Evolutionary conservation across 768 basidiomycete species (phyloP), one percentile per base, ranked within the genome.

Genomic region (Trametes meyenii): DNA sequence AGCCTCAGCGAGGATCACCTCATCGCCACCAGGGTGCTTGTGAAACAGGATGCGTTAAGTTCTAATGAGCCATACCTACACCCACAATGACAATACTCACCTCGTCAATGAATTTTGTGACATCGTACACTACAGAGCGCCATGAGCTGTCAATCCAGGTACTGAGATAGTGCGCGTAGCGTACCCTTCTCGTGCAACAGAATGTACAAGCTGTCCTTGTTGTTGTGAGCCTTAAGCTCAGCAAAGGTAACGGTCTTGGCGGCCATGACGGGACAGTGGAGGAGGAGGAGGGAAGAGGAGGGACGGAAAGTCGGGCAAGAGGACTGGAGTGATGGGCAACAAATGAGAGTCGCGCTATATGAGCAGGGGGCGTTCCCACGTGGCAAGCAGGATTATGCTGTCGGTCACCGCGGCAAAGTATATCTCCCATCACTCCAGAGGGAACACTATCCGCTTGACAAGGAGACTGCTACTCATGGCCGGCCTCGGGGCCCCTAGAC

Each of bases 21-120:
- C 97, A 79, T 98, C 97, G 65, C 97, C 97, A 74, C 96, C 96
- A 23, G 95, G 96, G 72, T 97, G 96, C 96, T 92, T 54, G n/a
- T 50, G 10, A 42, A 29, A n/a, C n/a, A n/a, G n/a, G 10, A 39
- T 14, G 35, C 36, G 16, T 40, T 17, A 60, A 48, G 23, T 26
- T 35, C 35, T 13, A 55, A n/a, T 39, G 44, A 3, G 49, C 19
- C 19, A n/a, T 26, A 21, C 23, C 21, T 19, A 13, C n/a, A 13
- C 11, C 0, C 26, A 23, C 26, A 12, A 13, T 29, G 51, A 42
- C 14, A 24, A 60, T 43, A 71, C 78, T 59, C 73, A 92, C 94
- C 86, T 96, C 96, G 78, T 98, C 96, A 69, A 95, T 79, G 84
- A 98, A 98, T 72, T 90, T 90, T 40, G 94, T 87, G 65, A 89